A percentile compares a stretch with the other conserved stretches of the same genome.
Conservation (phyloP, 306 rosid genomes). For the Castanospermum australe region DNA sequence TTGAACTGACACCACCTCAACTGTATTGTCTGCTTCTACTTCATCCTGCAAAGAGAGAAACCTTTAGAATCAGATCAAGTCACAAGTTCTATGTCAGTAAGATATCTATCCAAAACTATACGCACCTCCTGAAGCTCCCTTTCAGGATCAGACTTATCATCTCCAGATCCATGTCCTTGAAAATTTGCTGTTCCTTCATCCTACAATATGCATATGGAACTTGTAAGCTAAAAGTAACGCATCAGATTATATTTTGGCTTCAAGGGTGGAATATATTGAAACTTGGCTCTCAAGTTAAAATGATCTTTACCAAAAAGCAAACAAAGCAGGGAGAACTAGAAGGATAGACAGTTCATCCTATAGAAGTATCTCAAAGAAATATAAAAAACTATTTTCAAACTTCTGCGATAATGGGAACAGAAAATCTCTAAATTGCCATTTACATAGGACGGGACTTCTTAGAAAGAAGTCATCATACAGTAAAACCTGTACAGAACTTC, state of each 20-base stretch:
- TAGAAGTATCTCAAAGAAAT: neutral
- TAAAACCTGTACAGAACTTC: neutral
- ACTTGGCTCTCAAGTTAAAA: neutral
- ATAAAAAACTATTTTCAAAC: neutral
- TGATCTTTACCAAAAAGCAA: neutral
- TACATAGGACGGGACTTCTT: neutral
- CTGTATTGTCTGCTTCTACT: conserved; percentile 44
- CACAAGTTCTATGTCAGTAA: neutral
- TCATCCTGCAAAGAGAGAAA: conserved; percentile 61
- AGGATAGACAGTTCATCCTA: neutral
- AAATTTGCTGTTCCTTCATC: conserved; percentile 47
- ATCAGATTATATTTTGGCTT: neutral
- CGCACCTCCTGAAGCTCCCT: conserved; percentile 54
- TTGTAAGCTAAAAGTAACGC: neutral
- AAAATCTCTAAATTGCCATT: neutral
- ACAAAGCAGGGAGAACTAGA: neutral
- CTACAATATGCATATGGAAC: conserved; percentile 32
- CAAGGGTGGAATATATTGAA: neutral
- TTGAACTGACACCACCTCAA: conserved; percentile 48
- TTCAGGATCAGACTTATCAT: conserved; percentile 32
- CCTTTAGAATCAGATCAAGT: neutral
- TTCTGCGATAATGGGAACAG: neutral
- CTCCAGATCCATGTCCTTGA: conserved; percentile 56
- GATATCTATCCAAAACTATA: neutral
- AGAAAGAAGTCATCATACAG: neutral